Percentiles rank a stretch among this genome's conserved stretches.
Evolutionary conservation across 2,329 filamentous ascomycete genomes (phyloP).

Genomic region (Trichoderma afroharzianum): DNA sequence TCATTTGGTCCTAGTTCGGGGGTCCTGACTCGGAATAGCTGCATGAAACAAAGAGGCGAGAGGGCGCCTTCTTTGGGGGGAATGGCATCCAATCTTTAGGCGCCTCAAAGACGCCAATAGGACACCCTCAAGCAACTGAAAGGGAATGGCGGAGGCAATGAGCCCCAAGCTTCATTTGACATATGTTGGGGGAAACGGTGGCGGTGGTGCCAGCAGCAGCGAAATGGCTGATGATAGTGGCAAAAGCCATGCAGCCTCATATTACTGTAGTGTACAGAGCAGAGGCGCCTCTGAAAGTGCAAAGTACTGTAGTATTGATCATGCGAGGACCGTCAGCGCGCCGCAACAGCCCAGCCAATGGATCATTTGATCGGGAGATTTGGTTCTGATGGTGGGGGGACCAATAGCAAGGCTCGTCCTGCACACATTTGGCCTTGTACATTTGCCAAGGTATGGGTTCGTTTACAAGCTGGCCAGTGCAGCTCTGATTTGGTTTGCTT

Average conservation of each 20-base stretch:
- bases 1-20: conserved; percentile 14
- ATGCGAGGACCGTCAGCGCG: not conserved
- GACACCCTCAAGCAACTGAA: not conserved
- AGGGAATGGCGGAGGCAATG: not conserved
- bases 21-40: conserved; percentile 10
- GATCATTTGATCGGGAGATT: not conserved
- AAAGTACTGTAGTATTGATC: not conserved
- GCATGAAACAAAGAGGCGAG: conserved; percentile 6
- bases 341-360: not conserved
- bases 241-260: not conserved
- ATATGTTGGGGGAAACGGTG: not conserved
- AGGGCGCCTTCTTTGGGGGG: not conserved
- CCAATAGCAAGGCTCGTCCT: not conserved
- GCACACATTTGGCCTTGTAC: not conserved
- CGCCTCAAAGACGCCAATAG: not conserved
- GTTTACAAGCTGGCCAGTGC: conserved; percentile 11
- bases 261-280: not conserved
- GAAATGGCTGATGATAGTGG: not conserved
- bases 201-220: not conserved
- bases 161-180: not conserved
- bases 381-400: not conserved
- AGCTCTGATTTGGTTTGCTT: not conserved
- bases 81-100: not conserved
- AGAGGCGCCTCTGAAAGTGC: not conserved
- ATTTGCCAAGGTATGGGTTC: not conserved